A percentile compares a stretch with the other conserved stretches of the same genome.
Evolutionary conservation across 1,139 yeast species (phyloP).

Genomic region (Saccharomyces uvarum): DNA sequence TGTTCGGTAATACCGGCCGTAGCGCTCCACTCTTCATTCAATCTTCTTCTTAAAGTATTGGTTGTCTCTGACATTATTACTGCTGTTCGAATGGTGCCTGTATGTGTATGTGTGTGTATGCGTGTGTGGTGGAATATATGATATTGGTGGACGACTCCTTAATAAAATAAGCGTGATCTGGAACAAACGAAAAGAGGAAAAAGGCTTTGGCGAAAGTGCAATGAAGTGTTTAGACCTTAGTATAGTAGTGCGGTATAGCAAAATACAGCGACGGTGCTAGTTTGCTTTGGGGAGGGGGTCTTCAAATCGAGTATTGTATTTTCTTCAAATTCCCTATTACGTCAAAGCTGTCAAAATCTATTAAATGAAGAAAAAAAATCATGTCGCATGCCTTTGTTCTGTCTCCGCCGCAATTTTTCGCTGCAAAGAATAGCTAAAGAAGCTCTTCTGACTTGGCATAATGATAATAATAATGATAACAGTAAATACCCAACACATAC

Average conservation of each 20-base stretch:
- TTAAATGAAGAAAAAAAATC: neutral
- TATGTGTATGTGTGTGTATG: neutral
- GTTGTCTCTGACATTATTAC: neutral
- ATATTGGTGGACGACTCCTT: neutral
- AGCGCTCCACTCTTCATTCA: neutral
- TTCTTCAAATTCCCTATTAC: neutral
- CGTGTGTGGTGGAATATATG: neutral
- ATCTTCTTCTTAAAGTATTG: neutral
- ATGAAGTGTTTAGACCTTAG: neutral
- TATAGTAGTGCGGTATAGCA: neutral
- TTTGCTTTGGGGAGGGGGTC: neutral
- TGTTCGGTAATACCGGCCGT: neutral
- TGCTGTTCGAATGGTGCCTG: neutral
- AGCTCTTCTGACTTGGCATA: neutral
- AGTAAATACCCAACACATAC: neutral
- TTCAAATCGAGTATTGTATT: neutral
- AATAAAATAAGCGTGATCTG: neutral
- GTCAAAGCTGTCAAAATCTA: neutral
- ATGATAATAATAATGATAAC: neutral
- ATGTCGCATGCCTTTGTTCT: neutral
- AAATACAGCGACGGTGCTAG: neutral
- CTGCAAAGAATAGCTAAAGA: neutral
- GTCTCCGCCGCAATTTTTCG: neutral
- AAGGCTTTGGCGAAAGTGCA: neutral
- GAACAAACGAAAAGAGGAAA: neutral